phyloP scores from a whole-genome alignment of 306 rosid species.

The Amphicarpaea edgeworthii region DNA sequence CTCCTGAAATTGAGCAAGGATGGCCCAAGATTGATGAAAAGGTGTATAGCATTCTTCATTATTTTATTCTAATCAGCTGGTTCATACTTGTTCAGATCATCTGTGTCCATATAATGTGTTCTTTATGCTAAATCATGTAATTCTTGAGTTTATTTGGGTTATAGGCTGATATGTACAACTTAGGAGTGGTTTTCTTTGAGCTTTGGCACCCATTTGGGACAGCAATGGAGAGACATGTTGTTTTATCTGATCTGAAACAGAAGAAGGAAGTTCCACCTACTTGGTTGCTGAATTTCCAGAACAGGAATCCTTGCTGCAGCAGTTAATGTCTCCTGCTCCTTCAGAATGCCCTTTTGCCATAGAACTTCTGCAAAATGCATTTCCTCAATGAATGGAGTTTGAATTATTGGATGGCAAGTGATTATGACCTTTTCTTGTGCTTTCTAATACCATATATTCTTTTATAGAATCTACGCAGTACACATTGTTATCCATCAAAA shows the following conservation, averaged over 20 bases:
- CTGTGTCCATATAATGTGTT: slow-evolving; percentile 25
- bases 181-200: slow-evolving; percentile 94
- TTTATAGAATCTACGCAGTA: slow-evolving; percentile 1
- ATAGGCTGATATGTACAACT: slow-evolving; percentile 98
- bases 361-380: slow-evolving; percentile 75
- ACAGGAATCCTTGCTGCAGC: slow-evolving; percentile 72
- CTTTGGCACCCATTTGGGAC: slow-evolving; percentile 99
- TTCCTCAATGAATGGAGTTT: slow-evolving; percentile 95
- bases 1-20: slow-evolving; percentile 99
- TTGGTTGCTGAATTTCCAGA: slow-evolving; percentile 85
- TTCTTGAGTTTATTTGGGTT: slow-evolving; percentile 53
- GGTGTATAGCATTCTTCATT: slow-evolving; percentile 52
- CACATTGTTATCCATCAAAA: slow-evolving; percentile 26
- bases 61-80: neutral
- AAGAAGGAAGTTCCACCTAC: slow-evolving; percentile 77
- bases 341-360: slow-evolving; percentile 92
- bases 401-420: slow-evolving; percentile 89
- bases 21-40: slow-evolving; percentile 99
- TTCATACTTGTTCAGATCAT: slow-evolving; percentile 36
- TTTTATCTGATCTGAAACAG: slow-evolving; percentile 83
- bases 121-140: slow-evolving; percentile 41
- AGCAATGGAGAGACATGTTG: slow-evolving; percentile 84
- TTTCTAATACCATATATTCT: slow-evolving; percentile 29
- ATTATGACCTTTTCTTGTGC: slow-evolving; percentile 42
- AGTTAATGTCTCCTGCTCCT: slow-evolving; percentile 86